Evolutionary conservation across 768 basidiomycete species (phyloP), one percentile per base, ranked within the genome.

Genomic region (Pleurotus eryngii): DNA sequence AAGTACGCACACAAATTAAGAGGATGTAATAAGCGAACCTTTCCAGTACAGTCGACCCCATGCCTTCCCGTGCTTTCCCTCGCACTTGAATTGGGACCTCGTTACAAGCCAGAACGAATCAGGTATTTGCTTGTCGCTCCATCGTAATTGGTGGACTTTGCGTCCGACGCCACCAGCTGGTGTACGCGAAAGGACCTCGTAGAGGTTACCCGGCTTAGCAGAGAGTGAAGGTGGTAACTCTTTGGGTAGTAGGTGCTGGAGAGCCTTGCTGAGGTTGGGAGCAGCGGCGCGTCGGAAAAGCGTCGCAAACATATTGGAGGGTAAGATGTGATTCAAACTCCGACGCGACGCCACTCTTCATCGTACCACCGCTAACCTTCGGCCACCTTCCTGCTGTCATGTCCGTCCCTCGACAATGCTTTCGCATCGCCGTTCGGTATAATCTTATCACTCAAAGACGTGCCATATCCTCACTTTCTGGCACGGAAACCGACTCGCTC

Each of bases 31-130:
- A 47, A 26, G 72, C 84, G 58, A 53, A 92, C 92, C 90, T 75
- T 79, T 84, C 90, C 91, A 94, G 56, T 84, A 78, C 4, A 93
- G 72, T 58, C 76, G 75, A 5, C 92, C 92, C 92, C 92, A 94
- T 15, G 83, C 91, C 68, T 86, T 92, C 2, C 92, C 92, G 63
- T 92, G 88, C 24, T 70, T 76, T 24, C 90, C 90, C 61, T 85
- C 85, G 43, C 76, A 74, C 70, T 92, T 94, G 67, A 92, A 83
- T 60, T 76, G 74, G 30, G 88, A 79, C 64, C 81, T 77, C 3
- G 90, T 92, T 42, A 94, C 79, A 37, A 81, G 68, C 92, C 92
- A 94, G 67, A 84, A 91, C 57, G 82, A 87, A 42, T 81, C 77
- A 48, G 68, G 61, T 59, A 92, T 87, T 17, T 81, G 78, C 71